phyloP scores from a whole-genome alignment of 805 yeast species.

The Naumovozyma castellii region DNA sequence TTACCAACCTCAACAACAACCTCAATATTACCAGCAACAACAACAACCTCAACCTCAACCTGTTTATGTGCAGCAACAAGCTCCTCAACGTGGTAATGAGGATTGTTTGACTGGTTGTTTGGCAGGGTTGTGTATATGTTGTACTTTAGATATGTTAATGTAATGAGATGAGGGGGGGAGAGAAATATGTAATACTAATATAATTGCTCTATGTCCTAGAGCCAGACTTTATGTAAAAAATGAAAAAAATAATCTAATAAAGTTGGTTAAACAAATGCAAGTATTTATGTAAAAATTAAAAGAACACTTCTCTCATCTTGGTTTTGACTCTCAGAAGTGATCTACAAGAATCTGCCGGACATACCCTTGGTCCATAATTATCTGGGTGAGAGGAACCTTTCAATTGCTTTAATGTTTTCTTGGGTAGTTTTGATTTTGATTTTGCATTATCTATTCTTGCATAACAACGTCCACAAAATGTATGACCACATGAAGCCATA shows the following conservation, averaged over 20 bases:
- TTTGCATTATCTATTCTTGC: slow-evolving; percentile 45
- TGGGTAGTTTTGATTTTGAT: slow-evolving; percentile 14
- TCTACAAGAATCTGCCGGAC: slow-evolving; percentile 48
- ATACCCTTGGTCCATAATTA: slow-evolving; percentile 45
- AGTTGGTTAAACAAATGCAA: no score
- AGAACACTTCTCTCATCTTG: slow-evolving; percentile 47
- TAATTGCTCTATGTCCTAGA: no score
- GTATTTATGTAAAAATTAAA: no score
- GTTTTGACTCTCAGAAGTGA: slow-evolving; percentile 36
- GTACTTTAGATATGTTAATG: slow-evolving; percentile 43
- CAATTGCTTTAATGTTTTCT: slow-evolving; percentile 15
- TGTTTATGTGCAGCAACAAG: slow-evolving; percentile 43
- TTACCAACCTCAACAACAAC: slow-evolving; percentile 29
- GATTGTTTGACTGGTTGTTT: slow-evolving; percentile 46
- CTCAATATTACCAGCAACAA: slow-evolving; percentile 38
- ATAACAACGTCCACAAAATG: slow-evolving; percentile 79
- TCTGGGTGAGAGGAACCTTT: slow-evolving; percentile 34
- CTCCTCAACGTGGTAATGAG: slow-evolving; percentile 29
- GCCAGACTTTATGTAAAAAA: no score
- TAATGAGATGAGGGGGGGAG: no score
- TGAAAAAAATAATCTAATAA: no score
- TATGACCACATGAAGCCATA: slow-evolving; percentile 68
- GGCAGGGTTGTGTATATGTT: slow-evolving; percentile 47
- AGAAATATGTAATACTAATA: no score
- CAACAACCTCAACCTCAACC: slow-evolving; percentile 33